These are phyloP conservation scores for Imleria badia DNA, from an alignment of 768 basidiomycete genomes.

Conservation along the genomic window DNA sequence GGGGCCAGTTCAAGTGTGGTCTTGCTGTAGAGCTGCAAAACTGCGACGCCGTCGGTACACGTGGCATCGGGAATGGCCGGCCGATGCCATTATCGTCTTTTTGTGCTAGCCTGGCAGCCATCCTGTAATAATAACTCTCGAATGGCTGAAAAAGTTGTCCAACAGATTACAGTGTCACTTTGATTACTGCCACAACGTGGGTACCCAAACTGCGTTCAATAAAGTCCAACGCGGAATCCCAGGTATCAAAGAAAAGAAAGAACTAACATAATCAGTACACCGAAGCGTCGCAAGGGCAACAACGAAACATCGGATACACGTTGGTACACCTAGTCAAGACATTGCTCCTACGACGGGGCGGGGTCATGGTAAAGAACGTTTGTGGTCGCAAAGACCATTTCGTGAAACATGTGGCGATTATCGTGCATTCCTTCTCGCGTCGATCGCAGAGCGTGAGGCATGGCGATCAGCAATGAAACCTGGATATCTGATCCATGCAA, in stretches of 20 bases:
- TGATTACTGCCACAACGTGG: neutral
- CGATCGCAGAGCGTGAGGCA: slow-evolving; percentile 21
- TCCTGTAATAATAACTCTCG: too few relatives aligned
- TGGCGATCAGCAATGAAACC: slow-evolving; percentile 28
- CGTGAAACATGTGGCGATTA: slow-evolving; percentile 7
- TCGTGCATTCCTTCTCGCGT: neutral
- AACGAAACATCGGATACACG: slow-evolving; percentile 14
- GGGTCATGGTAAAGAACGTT: slow-evolving; percentile 14
- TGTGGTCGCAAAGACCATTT: slow-evolving; percentile 30
- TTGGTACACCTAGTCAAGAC: slow-evolving; percentile 1
- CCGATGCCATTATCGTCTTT: too few relatives aligned
- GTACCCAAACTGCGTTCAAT: neutral
- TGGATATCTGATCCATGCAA: slow-evolving; percentile 24
- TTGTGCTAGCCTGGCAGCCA: too few relatives aligned
- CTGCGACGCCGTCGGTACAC: neutral
- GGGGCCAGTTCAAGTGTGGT: too few relatives aligned
- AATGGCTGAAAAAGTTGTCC: too few relatives aligned
- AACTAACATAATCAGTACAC: slow-evolving; percentile 6
- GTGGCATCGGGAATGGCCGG: neutral
- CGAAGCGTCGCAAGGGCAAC: neutral
- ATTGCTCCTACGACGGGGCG: slow-evolving; percentile 9
- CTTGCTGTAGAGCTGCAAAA: neutral
- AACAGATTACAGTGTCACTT: neutral
- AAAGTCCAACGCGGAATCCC: neutral
- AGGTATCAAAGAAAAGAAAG: neutral